Conservation (phyloP, 2,329 filamentous ascomycete genomes). For the Ilyonectria destructans region DNA sequence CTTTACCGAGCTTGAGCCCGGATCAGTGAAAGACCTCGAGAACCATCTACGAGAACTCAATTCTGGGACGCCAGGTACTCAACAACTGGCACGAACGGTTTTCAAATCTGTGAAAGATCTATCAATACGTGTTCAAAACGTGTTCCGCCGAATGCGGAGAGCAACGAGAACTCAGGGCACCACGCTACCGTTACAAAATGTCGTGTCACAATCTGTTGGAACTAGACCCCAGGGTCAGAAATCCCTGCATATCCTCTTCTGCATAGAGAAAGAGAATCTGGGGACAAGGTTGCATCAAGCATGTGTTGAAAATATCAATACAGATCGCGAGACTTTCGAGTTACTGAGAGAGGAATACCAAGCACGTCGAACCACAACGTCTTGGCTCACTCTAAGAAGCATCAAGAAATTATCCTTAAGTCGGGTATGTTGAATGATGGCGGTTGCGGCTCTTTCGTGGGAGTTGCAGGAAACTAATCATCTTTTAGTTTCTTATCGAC, state of each 20-base stretch:
- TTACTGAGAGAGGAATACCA: background rate
- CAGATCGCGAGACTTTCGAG: background rate
- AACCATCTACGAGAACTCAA: background rate
- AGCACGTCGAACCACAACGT: background rate
- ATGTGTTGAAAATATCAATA: background rate
- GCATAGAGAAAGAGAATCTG: slow-evolving; percentile 2
- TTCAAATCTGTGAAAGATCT: background rate
- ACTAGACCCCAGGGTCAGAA: background rate
- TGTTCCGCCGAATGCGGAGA: background rate
- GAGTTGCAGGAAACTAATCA: background rate
- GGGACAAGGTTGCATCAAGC: background rate
- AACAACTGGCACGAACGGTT: background rate
- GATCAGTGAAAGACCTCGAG: background rate
- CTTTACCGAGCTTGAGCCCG: background rate
- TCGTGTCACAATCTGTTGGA: background rate
- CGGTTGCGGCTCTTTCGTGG: background rate
- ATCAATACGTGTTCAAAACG: background rate
- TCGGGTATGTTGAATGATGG: background rate
- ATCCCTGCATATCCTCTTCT: background rate
- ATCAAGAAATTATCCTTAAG: background rate
- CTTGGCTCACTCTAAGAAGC: background rate
- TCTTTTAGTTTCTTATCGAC: background rate
- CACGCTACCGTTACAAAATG: background rate
- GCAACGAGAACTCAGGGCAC: background rate
- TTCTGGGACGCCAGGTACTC: background rate